phyloP scores from a whole-genome alignment of 371 early-diverging fungal genomes.

The Actinomucor elegans region DNA sequence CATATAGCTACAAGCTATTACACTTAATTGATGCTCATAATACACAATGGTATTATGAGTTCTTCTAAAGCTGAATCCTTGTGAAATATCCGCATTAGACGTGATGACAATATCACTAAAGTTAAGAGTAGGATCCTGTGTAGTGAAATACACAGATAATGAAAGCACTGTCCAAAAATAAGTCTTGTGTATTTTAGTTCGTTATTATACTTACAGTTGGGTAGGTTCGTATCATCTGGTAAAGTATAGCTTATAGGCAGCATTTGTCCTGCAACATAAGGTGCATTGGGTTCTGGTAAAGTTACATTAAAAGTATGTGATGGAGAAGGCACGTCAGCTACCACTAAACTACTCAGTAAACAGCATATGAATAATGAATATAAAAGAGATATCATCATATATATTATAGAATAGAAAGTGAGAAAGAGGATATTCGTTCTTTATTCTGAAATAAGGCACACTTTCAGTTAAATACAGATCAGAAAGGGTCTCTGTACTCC shows the following conservation, averaged over 20 bases:
- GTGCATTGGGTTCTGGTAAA: constrained; percentile 32
- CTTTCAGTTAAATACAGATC: too few species aligned
- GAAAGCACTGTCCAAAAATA: constrained; percentile 15
- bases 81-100: constrained; percentile 35
- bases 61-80: constrained; percentile 30
- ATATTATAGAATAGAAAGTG: too few species aligned
- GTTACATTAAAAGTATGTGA: constrained; percentile 37
- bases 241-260: constrained; percentile 39
- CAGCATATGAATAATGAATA: too few species aligned
- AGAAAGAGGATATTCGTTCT: too few species aligned
- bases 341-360: background rate
- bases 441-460: too few species aligned
- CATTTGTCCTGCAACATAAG: constrained; percentile 45
- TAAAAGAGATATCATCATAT: too few species aligned
- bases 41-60: constrained; percentile 22
- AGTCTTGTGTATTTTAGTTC: background rate
- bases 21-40: constrained; percentile 37
- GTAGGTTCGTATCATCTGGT: constrained; percentile 19
- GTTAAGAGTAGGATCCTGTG: constrained; percentile 21
- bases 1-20: background rate
- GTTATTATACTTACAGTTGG: constrained; percentile 5
- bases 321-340: constrained; percentile 20
- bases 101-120: constrained; percentile 25
- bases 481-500: too few species aligned
- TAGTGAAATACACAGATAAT: constrained; percentile 28